phyloP scores from a whole-genome alignment of 208 protist genomes.

The Leishmania lainsoni region DNA sequence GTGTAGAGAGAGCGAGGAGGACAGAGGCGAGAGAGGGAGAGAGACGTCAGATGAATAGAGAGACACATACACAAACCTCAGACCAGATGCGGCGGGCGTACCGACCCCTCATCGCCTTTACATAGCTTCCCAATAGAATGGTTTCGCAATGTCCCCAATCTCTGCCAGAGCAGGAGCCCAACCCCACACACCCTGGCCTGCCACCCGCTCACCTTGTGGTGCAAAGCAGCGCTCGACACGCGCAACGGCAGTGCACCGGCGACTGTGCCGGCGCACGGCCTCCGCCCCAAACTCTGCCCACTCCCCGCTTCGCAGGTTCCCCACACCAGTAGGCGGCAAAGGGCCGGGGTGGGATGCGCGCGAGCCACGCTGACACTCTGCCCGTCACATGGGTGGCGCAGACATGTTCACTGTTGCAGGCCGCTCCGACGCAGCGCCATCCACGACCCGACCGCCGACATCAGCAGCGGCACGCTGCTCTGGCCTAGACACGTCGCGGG shows the following conservation, averaged over 20 bases:
- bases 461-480: background rate
- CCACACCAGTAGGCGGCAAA: background rate
- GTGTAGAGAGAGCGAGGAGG: background rate
- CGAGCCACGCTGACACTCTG: background rate
- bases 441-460: background rate
- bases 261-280: no score
- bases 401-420: background rate
- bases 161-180: background rate
- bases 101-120: background rate
- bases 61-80: background rate
- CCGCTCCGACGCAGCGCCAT: background rate
- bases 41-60: background rate
- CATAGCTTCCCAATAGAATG: background rate
- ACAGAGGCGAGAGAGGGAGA: background rate
- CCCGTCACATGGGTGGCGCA: background rate
- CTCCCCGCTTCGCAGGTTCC: background rate
- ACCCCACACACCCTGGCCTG: background rate
- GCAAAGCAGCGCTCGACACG: background rate
- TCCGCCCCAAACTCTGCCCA: background rate
- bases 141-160: background rate
- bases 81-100: background rate
- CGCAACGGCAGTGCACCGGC: background rate
- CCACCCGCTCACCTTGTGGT: background rate
- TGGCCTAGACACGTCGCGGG: background rate
- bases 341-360: background rate